Evolutionary conservation across 2,329 filamentous ascomycete species (phyloP), one percentile per base, ranked within the genome.

Genomic region (Stachybotrys chartarum): DNA sequence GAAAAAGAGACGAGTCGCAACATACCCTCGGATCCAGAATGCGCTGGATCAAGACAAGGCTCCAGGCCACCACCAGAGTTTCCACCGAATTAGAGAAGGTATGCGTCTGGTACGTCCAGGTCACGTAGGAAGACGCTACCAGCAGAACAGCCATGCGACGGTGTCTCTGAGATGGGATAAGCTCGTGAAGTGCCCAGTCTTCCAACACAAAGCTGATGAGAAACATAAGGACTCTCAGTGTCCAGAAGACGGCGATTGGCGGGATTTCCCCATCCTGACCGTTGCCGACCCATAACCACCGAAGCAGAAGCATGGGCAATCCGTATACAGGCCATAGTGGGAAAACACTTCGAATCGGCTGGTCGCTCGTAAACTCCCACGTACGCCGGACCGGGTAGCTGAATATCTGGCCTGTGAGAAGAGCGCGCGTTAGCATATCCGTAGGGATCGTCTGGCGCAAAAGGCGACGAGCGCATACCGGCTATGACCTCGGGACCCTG

Each of bases 31-130:
- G 84, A 61, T 87, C 85, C 50, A 88, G 78, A 62, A 97, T 94
- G 68, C 93, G 86, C 71, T 90, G 85, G 58, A 97, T 92, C 70
- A 99, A 75, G 51, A 97, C 92, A 70, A 99, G 75, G 66, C 89
- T 92, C 94, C 94, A 99, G 54, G 90, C 83, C 53, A 99, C 91
- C 52, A 93, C 81, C 63, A 99, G 77, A 3, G 94, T 97, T 76
- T 99, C 94, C 61, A 97, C 82, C 58, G 93, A 95, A 74, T 99
- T 99, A 59, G 93, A 97, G 71, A 99, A 97, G 12, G 94, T 97
- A 73, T 99, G 94, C 17, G 91, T 94, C 74, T 99, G 94, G 74
- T 93, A 96, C 49, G 93, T 97, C 93, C 94, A 99, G 51, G 94
- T 99, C 63, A 97, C 93, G 73, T 97, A 99, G 30, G 91, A 97